Evolutionary conservation across 306 rosid species (phyloP).

Genomic region (Ormosia semicastrata): DNA sequence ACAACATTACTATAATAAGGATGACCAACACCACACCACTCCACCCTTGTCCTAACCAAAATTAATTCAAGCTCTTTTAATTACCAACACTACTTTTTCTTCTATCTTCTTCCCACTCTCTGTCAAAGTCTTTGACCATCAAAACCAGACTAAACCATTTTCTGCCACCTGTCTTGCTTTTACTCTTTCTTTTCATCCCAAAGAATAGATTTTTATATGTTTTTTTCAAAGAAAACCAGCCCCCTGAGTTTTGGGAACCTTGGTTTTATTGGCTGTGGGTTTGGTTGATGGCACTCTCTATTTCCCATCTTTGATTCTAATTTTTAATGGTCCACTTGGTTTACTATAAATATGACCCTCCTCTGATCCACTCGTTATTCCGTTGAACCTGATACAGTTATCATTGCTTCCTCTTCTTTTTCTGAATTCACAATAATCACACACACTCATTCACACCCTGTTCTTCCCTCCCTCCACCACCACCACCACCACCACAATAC

Average conservation of each 20-base stretch:
- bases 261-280: background rate
- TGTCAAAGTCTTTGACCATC: background rate
- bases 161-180: constrained; percentile 17
- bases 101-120: too few relatives aligned
- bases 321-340: background rate
- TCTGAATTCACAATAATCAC: background rate
- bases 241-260: background rate
- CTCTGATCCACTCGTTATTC: constrained; percentile 4
- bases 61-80: too few relatives aligned
- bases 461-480: background rate
- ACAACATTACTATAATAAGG: background rate
- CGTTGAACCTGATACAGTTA: background rate
- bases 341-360: constrained; percentile 20
- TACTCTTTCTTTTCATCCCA: background rate
- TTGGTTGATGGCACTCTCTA: background rate
- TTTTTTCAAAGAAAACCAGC: background rate
- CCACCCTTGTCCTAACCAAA: too few relatives aligned
- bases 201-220: background rate
- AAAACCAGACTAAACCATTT: background rate
- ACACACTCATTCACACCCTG: background rate
- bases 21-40: too few relatives aligned
- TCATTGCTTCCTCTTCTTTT: background rate
- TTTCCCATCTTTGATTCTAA: background rate
- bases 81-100: too few relatives aligned
- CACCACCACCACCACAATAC: background rate